Evolutionary conservation across 2,329 filamentous ascomycete genomes (phyloP).

Genomic region (Metarhizium humberi): DNA sequence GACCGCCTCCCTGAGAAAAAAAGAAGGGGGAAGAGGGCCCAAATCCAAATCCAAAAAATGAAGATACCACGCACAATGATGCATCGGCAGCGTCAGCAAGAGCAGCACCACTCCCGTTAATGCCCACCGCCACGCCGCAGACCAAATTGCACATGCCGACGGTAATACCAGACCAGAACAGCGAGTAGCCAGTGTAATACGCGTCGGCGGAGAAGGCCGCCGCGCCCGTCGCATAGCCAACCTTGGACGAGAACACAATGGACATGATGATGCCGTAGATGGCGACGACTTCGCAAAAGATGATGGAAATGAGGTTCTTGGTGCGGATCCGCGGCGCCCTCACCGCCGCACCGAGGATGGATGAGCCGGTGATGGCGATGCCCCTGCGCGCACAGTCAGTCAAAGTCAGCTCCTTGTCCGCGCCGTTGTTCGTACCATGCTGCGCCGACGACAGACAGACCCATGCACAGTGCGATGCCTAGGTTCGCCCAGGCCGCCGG

Average conservation of each 20-base stretch:
- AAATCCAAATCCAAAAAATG: background rate
- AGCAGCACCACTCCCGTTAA: conserved; percentile 94
- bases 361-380: conserved; percentile 96
- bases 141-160: conserved; percentile 93
- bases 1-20: background rate
- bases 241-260: conserved; percentile 89
- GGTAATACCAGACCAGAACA: conserved; percentile 93
- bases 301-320: conserved; percentile 99
- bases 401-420: too few relatives aligned
- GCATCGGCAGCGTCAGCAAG: conserved; percentile 91
- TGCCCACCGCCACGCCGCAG: conserved; percentile 92
- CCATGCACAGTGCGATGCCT: conserved; percentile 90
- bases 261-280: conserved; percentile 99
- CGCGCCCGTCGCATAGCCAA: conserved; percentile 39
- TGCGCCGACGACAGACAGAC: conserved; percentile 89
- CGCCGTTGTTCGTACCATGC: conserved; percentile 60
- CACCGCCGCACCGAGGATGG: conserved; percentile 92
- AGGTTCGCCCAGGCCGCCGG: conserved; percentile 88
- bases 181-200: conserved; percentile 87
- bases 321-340: conserved; percentile 94
- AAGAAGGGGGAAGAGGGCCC: too few relatives aligned
- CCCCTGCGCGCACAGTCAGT: conserved; percentile 51
- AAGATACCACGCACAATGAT: conserved; percentile 57
- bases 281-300: conserved; percentile 99
- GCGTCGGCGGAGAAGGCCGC: conserved; percentile 64